These are phyloP conservation scores for Rhynchosporium agropyri DNA, from an alignment of 2,329 filamentous ascomycete species.

Conservation along the genomic window DNA sequence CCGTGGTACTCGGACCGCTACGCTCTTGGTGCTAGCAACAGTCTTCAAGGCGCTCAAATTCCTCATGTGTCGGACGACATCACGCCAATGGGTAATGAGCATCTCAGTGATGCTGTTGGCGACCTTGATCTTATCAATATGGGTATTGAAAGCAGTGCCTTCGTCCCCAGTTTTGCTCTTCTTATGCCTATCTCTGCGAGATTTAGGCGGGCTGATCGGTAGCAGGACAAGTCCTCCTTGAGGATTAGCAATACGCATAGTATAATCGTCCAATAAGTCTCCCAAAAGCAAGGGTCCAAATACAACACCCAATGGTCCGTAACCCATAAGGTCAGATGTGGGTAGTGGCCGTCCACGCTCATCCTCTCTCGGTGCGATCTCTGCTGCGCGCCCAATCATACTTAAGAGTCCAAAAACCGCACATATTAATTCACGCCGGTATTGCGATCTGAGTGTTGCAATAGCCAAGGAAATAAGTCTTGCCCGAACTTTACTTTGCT, in stretches of 20 bases:
- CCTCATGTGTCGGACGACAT: slow-evolving; percentile 63
- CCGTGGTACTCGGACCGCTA: slow-evolving; percentile 25
- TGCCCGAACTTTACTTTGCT: slow-evolving; percentile 59
- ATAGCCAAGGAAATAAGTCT: slow-evolving; percentile 68
- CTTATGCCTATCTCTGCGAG: slow-evolving; percentile 48
- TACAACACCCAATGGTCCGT: slow-evolving; percentile 62
- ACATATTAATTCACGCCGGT: slow-evolving; percentile 65
- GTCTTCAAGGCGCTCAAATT: slow-evolving; percentile 43
- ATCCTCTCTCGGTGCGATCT: slow-evolving; percentile 56
- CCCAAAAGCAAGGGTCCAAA: slow-evolving; percentile 67
- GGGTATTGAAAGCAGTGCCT: slow-evolving; percentile 30
- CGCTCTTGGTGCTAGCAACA: slow-evolving; percentile 21
- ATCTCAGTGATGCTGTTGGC: slow-evolving; percentile 65
- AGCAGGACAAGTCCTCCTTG: slow-evolving; percentile 37
- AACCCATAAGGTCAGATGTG: slow-evolving; percentile 64
- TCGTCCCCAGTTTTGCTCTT: slow-evolving; percentile 36
- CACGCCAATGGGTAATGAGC: slow-evolving; percentile 67
- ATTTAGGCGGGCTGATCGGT: slow-evolving; percentile 45
- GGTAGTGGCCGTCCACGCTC: slow-evolving; percentile 54
- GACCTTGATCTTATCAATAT: slow-evolving; percentile 58
- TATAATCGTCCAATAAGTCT: slow-evolving; percentile 56
- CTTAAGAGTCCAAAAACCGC: slow-evolving; percentile 68
- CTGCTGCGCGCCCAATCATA: slow-evolving; percentile 60
- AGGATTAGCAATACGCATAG: slow-evolving; percentile 38
- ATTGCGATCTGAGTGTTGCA: slow-evolving; percentile 59